A percentile compares a stretch with the other conserved stretches of the same genome.
phyloP scores from a whole-genome alignment of 2,329 filamentous ascomycete species.

The Beauveria brongniartii region DNA sequence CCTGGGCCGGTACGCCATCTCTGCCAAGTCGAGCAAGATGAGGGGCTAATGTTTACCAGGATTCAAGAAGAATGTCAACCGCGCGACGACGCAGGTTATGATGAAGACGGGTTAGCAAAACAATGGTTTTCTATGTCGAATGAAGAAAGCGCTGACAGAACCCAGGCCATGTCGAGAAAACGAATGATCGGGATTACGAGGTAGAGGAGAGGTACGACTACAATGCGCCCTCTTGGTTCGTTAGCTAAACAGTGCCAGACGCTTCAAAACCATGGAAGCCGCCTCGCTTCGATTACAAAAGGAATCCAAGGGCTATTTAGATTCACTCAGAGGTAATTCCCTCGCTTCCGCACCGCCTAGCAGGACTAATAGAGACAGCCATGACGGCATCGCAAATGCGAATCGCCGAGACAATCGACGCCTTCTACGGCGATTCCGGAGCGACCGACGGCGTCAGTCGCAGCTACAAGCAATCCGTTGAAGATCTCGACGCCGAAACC shows the following conservation, averaged over 20 bases:
- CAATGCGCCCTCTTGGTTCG: background rate
- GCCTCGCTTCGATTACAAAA: constrained; percentile 89
- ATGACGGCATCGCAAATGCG: constrained; percentile 99
- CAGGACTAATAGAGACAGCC: constrained; percentile 40
- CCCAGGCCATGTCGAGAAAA: constrained; percentile 89
- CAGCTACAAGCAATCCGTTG: constrained; percentile 97
- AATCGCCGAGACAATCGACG: constrained; percentile 98
- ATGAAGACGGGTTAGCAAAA: constrained; percentile 79
- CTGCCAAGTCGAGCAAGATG: constrained; percentile 20
- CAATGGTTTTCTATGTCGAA: background rate
- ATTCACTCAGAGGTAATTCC: constrained; percentile 72
- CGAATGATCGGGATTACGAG: constrained; percentile 96
- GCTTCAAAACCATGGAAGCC: constrained; percentile 95
- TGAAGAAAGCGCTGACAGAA: constrained; percentile 11
- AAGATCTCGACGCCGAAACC: constrained; percentile 94
- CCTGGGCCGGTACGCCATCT: constrained; percentile 55
- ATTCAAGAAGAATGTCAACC: constrained; percentile 87
- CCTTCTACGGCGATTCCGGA: constrained; percentile 95
- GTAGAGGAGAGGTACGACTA: constrained; percentile 73
- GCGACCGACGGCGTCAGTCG: constrained; percentile 90
- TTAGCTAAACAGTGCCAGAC: constrained; percentile 42
- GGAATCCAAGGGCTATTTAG: constrained; percentile 95
- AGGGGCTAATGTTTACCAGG: constrained; percentile 28
- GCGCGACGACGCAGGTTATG: constrained; percentile 98
- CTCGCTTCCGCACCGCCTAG: too few species aligned